phyloP scores from a whole-genome alignment of 192 early-diverging fungal species.

The Backusella parvicylindrica region DNA sequence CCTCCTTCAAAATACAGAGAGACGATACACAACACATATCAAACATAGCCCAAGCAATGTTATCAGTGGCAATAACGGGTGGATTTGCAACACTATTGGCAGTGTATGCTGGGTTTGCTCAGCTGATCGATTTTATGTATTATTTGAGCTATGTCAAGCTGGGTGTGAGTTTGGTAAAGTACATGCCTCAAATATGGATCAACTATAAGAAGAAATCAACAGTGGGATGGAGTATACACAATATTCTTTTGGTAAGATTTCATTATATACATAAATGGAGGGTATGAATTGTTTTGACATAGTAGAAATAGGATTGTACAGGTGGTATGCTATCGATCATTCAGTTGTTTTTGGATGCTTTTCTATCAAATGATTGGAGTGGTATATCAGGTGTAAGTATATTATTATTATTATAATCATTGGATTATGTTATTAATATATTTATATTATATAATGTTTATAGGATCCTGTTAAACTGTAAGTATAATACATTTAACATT shows the following conservation, averaged over 20 bases:
- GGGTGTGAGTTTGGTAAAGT: conserved; percentile 75
- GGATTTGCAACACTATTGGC: conserved; percentile 22
- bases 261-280: neutral
- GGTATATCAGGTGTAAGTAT: conserved; percentile 52
- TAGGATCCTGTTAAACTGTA: conserved; percentile 62
- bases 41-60: conserved; percentile 30
- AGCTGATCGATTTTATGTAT: conserved; percentile 67
- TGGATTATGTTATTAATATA: neutral
- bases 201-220: conserved; percentile 78
- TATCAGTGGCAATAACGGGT: conserved; percentile 33
- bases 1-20: conserved; percentile 23
- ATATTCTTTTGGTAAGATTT: conserved; percentile 63
- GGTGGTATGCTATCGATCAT: conserved; percentile 75
- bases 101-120: conserved; percentile 10
- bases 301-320: conserved; percentile 71
- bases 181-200: conserved; percentile 71
- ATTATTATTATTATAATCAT: neutral
- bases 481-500: too few species aligned
- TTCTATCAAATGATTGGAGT: conserved; percentile 54
- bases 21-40: conserved; percentile 46
- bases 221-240: conserved; percentile 86
- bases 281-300: too few species aligned
- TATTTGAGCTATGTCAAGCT: conserved; percentile 79
- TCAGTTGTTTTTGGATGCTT: conserved; percentile 77
- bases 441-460: neutral